Percentiles rank a stretch among this genome's conserved stretches.
Conservation (phyloP, 257 asterid species). For the Henckelia pumila region DNA sequence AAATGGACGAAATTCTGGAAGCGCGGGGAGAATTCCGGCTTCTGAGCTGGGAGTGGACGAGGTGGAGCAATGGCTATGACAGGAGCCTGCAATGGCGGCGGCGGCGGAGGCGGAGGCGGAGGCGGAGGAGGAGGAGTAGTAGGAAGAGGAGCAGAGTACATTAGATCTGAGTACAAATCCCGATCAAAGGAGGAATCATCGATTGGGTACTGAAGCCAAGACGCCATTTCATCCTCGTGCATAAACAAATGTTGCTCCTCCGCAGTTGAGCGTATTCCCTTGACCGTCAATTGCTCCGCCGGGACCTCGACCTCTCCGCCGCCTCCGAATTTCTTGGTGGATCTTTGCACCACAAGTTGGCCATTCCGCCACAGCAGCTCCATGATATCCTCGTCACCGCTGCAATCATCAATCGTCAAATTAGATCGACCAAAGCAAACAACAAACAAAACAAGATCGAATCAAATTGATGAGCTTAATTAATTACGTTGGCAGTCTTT, state of each 20-base stretch:
- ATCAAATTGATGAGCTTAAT: no score
- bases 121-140: no score
- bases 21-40: background rate
- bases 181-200: slow-evolving; percentile 29
- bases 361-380: slow-evolving; percentile 80
- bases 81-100: background rate
- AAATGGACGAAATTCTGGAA: slow-evolving; percentile 23
- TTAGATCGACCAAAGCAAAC: no score
- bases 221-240: slow-evolving; percentile 40
- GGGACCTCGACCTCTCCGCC: slow-evolving; percentile 36
- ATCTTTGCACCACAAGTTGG: slow-evolving; percentile 51
- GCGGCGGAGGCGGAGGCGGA: slow-evolving; percentile 16
- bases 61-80: background rate
- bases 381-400: slow-evolving; percentile 60
- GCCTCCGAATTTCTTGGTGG: slow-evolving; percentile 28
- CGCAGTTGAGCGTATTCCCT: slow-evolving; percentile 43
- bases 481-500: slow-evolving; percentile 45
- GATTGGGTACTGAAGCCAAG: slow-evolving; percentile 33
- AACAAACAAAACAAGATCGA: no score
- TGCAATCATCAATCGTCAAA: slow-evolving; percentile 17
- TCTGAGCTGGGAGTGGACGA: slow-evolving; percentile 7
- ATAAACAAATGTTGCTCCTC: slow-evolving; percentile 23
- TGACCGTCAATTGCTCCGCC: slow-evolving; percentile 27
- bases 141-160: slow-evolving; percentile 24
- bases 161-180: slow-evolving; percentile 23